A percentile compares a stretch with the other conserved stretches of the same genome.
Evolutionary conservation across 495 filamentous ascomycete species (phyloP).

Genomic region (Hypoxylon cercidicola): DNA sequence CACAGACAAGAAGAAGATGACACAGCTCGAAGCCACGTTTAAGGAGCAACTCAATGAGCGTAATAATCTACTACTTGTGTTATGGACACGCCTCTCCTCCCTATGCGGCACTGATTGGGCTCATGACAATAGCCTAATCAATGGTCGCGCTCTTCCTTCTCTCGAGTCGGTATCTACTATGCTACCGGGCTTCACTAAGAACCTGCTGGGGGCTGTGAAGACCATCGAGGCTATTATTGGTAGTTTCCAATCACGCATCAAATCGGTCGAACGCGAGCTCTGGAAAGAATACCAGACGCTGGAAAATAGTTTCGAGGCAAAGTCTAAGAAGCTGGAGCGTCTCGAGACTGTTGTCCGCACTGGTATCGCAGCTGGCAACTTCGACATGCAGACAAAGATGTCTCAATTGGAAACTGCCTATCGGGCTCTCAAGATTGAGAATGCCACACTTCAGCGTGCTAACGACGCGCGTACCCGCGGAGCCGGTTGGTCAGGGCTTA

Average conservation of each 20-base stretch:
- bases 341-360: conserved; percentile 78
- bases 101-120: conserved; percentile 94
- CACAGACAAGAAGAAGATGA: conserved; percentile 77
- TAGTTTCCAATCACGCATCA: conserved; percentile 83
- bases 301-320: conserved; percentile 79
- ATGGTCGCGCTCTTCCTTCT: conserved; percentile 80
- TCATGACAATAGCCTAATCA: conserved; percentile 87
- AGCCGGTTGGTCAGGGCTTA: conserved; percentile 34
- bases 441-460: conserved; percentile 73
- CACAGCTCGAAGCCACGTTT: conserved; percentile 77
- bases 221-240: conserved; percentile 83
- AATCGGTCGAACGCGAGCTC: conserved; percentile 84
- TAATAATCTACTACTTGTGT: conserved; percentile 81
- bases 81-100: conserved; percentile 87
- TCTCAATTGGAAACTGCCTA: conserved; percentile 81
- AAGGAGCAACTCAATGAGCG: conserved; percentile 89
- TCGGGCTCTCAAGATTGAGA: conserved; percentile 82
- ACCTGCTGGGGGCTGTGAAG: conserved; percentile 86
- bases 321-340: conserved; percentile 86
- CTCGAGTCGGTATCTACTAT: conserved; percentile 83
- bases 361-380: conserved; percentile 56
- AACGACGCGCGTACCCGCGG: conserved; percentile 56
- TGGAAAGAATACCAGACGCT: conserved; percentile 90
- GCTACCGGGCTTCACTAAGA: conserved; percentile 87
- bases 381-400: conserved; percentile 66